Evolutionary conservation across 176 grass and related monocot genomes (phyloP).

Genomic region (Tillandsia fasciculata): DNA sequence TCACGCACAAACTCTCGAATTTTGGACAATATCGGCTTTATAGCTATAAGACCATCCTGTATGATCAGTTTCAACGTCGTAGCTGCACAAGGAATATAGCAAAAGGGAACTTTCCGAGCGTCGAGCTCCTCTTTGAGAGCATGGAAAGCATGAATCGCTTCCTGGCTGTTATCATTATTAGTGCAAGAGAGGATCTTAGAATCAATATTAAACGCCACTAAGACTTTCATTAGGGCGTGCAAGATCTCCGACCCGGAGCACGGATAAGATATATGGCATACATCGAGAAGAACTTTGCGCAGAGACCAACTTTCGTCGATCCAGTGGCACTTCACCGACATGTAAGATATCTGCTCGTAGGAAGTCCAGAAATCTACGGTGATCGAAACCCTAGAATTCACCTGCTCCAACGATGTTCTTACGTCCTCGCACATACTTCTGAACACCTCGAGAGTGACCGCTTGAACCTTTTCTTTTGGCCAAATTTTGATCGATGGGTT

Average conservation of each 20-base stretch:
- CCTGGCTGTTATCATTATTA: conserved; percentile 54
- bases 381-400: conserved; percentile 60
- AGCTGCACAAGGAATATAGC: conserved; percentile 80
- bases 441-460: conserved; percentile 53
- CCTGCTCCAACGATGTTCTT: conserved; percentile 46
- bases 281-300: conserved; percentile 67
- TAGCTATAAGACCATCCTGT: conserved; percentile 53
- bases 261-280: conserved; percentile 59
- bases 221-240: conserved; percentile 41
- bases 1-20: conserved; percentile 70
- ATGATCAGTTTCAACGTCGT: conserved; percentile 61
- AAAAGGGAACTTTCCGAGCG: conserved; percentile 53
- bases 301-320: conserved; percentile 76
- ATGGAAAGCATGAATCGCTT: conserved; percentile 49
- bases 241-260: conserved; percentile 52
- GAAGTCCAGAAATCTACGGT: conserved; percentile 88
- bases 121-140: conserved; percentile 50
- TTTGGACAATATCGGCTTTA: conserved; percentile 57
- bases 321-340: conserved; percentile 90
- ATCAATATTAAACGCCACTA: conserved; percentile 46
- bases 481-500: conserved; percentile 55
- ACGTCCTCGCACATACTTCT: conserved; percentile 77
- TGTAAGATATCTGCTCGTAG: conserved; percentile 63
- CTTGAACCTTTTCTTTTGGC: conserved; percentile 64
- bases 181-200: conserved; percentile 78